Base-by-base conservation (phyloP, 2,329 filamentous ascomycete genomes). In the Fusarium heterosporum region DNA sequence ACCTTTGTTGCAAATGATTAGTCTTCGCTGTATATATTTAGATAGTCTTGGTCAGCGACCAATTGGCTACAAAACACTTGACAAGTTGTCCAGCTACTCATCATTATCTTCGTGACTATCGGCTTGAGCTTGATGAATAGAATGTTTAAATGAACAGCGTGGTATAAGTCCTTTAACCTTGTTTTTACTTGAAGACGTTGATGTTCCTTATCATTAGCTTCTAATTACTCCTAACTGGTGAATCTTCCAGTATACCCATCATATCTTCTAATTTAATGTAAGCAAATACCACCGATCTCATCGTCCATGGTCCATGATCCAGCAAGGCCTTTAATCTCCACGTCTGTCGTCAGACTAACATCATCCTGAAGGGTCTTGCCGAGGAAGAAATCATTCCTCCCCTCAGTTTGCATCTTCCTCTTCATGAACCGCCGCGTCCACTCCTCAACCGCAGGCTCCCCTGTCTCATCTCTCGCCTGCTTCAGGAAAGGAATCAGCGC, bases 401-500 rank as follows among this genome's bases (percentile, higher is more conserved):
- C 84, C 32, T 84, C 81, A 16, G 80, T 75, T 68, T 79, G 79
- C 22, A 81, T 78, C 73, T 84, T 80, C 36, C 84, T 79, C 70
- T 80, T 85, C 84, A 88, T 87, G 71, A 88, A 87, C 17, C 81
- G 78, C 66, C 77, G 82, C 1, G 86, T 84, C 88, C 88, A 90
- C 50, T 83, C 80, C 70, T 87, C 85, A 36, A 98, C 90, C 2
- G 94, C 93, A 2, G 93, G 93, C 78, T 98, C 95, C 16, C 93
- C 92, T 1, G 96, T 99, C 83, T 99, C 96, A 73, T 99, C 94
- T 28, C 96, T 86, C 6, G 96, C 96, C 79, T 99, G 96, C 79
- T 98, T 97, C 63, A 99, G 82, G 79, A 99, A 99, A 0, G 95
- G 93, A 55, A 99, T 97, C 56, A 99, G 82, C 0, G 94, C 92